Evolutionary conservation across 805 yeast genomes (phyloP).

Genomic region (Saccharomycopsis capsularis): DNA sequence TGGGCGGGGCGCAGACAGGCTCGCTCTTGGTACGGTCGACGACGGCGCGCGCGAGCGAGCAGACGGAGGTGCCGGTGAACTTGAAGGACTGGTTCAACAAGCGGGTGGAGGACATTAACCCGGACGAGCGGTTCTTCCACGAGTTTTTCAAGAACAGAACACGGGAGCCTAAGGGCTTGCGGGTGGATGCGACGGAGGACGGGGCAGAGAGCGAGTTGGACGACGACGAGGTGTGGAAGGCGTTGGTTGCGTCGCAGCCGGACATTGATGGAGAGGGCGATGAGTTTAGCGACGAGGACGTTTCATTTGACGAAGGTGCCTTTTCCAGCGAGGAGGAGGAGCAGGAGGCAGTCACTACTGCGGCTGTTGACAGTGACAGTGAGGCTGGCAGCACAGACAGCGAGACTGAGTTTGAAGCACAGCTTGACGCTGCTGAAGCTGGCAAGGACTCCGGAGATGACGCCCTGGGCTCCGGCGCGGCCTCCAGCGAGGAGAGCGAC

Average conservation of each 20-base stretch:
- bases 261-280: slow-evolving; percentile 44
- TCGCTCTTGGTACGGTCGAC: slow-evolving; percentile 56
- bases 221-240: slow-evolving; percentile 77
- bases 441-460: slow-evolving; percentile 24
- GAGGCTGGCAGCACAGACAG: slow-evolving; percentile 30
- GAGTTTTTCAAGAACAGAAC: slow-evolving; percentile 71
- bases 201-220: slow-evolving; percentile 41
- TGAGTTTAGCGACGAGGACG: slow-evolving; percentile 45
- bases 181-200: slow-evolving; percentile 32
- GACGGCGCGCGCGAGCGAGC: slow-evolving; percentile 23
- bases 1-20: slow-evolving; percentile 78
- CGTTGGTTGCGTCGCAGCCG: slow-evolving; percentile 67
- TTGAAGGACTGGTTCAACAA: slow-evolving; percentile 76
- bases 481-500: slow-evolving; percentile 26
- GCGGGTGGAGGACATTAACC: slow-evolving; percentile 59
- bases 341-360: too few relatives aligned
- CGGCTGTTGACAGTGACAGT: slow-evolving; percentile 29
- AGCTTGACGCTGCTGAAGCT: slow-evolving; percentile 34
- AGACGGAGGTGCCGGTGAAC: slow-evolving; percentile 56
- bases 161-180: slow-evolving; percentile 29
- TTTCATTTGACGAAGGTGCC: slow-evolving; percentile 34
- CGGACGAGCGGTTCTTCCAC: slow-evolving; percentile 83
- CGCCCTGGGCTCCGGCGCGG: slow-evolving; percentile 25
- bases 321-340: slow-evolving; percentile 27
- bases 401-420: slow-evolving; percentile 33